Conservation (phyloP, 2,329 filamentous ascomycete genomes). For the Botryotinia calthae region DNA sequence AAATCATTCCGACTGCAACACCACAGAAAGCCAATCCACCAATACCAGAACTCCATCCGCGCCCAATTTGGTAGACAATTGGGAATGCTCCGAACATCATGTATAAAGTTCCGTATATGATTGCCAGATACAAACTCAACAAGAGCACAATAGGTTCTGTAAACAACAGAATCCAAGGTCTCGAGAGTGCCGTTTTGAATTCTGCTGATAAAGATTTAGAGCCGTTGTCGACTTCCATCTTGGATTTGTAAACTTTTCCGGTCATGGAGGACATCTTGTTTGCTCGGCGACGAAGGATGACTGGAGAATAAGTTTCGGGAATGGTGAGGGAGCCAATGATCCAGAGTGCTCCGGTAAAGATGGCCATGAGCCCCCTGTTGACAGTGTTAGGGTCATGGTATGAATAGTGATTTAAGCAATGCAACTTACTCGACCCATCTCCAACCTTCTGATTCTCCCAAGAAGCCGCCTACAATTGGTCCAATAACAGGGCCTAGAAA, state of each 20-base stretch:
- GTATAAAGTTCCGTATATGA: constrained; percentile 54
- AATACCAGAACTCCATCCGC: constrained; percentile 58
- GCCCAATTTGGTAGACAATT: constrained; percentile 61
- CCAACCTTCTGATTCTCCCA: constrained; percentile 64
- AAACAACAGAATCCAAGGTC: constrained; percentile 84
- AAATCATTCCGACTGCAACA: constrained; percentile 63
- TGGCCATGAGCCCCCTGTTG: constrained; percentile 51
- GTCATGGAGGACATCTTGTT: constrained; percentile 54
- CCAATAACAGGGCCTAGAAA: constrained; percentile 65
- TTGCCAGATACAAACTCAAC: constrained; percentile 62
- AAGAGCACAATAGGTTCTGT: constrained; percentile 81
- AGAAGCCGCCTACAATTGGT: constrained; percentile 65
- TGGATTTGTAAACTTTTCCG: constrained; percentile 63
- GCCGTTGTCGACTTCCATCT: constrained; percentile 65
- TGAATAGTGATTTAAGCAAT: background rate
- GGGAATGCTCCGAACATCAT: constrained; percentile 60
- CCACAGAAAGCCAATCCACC: constrained; percentile 66
- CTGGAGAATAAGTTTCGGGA: constrained; percentile 59
- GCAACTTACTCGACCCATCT: constrained; percentile 63
- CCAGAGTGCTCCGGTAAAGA: constrained; percentile 67
- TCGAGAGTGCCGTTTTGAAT: constrained; percentile 80
- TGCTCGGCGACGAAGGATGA: constrained; percentile 73
- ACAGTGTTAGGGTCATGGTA: background rate
- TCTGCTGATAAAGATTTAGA: constrained; percentile 50
- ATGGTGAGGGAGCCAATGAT: constrained; percentile 50